Percentiles rank a stretch among this genome's conserved stretches.
Conservation (phyloP, 495 filamentous ascomycete species). For the Venustampulla echinocandica region DNA sequence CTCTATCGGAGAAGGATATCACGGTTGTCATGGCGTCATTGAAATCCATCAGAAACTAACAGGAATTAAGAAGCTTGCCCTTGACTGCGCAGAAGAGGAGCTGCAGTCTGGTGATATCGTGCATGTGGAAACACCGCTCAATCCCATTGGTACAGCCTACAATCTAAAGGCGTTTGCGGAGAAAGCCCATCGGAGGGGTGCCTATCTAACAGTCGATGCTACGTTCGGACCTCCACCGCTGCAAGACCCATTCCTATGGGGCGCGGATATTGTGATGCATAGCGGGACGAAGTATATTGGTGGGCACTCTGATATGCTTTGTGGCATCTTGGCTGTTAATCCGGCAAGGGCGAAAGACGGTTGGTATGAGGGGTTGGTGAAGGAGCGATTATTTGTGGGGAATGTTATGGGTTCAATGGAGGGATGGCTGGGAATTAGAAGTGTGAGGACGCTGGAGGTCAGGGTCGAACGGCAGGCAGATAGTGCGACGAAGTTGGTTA, state of each 20-base stretch:
- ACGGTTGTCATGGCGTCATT: slow-evolving; percentile 85
- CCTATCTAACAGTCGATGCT: slow-evolving; percentile 72
- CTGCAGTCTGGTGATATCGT: slow-evolving; percentile 72
- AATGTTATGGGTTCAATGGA: slow-evolving; percentile 85
- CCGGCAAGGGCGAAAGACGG: slow-evolving; percentile 31
- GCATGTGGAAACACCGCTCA: slow-evolving; percentile 86
- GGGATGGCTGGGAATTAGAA: slow-evolving; percentile 82
- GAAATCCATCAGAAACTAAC: slow-evolving; percentile 59
- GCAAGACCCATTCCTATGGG: slow-evolving; percentile 72
- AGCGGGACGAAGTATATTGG: slow-evolving; percentile 92
- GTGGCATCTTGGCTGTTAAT: slow-evolving; percentile 66
- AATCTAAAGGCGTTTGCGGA: slow-evolving; percentile 59
- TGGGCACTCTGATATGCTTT: slow-evolving; percentile 85
- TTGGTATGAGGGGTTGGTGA: slow-evolving; percentile 47
- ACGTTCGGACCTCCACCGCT: slow-evolving; percentile 91
- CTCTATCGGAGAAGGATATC: slow-evolving; percentile 76
- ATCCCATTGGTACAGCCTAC: slow-evolving; percentile 75
- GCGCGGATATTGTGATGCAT: slow-evolving; percentile 84
- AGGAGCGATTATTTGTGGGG: slow-evolving; percentile 67
- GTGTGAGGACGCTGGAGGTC: slow-evolving; percentile 77
- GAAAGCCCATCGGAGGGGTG: slow-evolving; percentile 63
- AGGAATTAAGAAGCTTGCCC: slow-evolving; percentile 53
- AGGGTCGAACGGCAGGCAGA: slow-evolving; percentile 65
- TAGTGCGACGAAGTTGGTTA: slow-evolving; percentile 58
- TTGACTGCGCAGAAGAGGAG: slow-evolving; percentile 48